Base-by-base conservation (phyloP, 1,284 basidiomycete genomes). In the Phellopilus nigrolimitatus region DNA sequence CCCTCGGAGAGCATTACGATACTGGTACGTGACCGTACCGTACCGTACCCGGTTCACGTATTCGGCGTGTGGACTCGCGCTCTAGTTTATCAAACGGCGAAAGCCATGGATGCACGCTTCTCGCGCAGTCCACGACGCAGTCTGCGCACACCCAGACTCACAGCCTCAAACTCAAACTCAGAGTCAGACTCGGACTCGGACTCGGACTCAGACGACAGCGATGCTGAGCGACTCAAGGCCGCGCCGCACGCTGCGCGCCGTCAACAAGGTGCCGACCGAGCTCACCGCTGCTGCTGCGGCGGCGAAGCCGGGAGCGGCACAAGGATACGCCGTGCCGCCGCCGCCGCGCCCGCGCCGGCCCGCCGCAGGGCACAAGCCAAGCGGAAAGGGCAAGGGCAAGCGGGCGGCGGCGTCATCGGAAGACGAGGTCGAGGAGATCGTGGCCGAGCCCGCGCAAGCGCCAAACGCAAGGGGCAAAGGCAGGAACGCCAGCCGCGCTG, bases 371-470 rank as follows among this genome's bases (percentile, higher is more conserved):
- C 37, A 3, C 9, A 24, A 17, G 12, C 15, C 39, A 3, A 15
- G 15, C 3, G n/a, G 12, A 3, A 49, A 42, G 13, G 43, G 44
- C 22, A 51, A 51, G 36, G 19, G 50, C 19, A 49, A 49, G 27
- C 36, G 47, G 4, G 39, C 30, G 4, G 50, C 27, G 2, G 22
- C 9, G 13, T 36, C 49, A n/a, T 42, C 45, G 8, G 31, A 51
- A 19, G 50, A 38, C 33, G 50, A 51, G 9, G n/a, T n/a, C 19
- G 19, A 12, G 2, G 13, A 9, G 5, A n/a, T 10, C 9, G 9
- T 9, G 10, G 24, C 21, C 28, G 9, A 24, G 24, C 12, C 27
- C 1, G 28, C 25, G 12, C 28, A 31, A n/a, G 21, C 34, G 25
- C 28, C 17, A 13, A 34, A 10, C 2, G 30, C 2, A 7, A 36